phyloP scores from a whole-genome alignment of 176 grass and related monocot species.

The Stipa capillata region DNA sequence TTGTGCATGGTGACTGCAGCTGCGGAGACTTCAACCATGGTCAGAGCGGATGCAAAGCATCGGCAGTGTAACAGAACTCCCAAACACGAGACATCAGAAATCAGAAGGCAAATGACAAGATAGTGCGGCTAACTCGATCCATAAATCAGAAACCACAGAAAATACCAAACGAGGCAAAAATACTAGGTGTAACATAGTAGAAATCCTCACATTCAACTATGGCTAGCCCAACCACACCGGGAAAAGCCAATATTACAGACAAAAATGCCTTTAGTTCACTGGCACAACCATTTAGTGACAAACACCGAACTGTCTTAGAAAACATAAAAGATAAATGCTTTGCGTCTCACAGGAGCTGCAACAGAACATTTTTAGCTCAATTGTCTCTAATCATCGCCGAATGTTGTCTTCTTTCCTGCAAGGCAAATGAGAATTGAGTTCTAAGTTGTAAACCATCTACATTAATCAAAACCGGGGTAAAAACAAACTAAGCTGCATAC shows the following conservation, averaged over 20 bases:
- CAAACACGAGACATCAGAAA: no score
- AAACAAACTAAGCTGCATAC: background rate
- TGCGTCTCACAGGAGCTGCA: background rate
- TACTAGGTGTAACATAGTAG: background rate
- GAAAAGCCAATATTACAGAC: background rate
- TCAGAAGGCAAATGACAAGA: no score
- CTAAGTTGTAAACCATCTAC: background rate
- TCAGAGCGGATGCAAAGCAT: no score
- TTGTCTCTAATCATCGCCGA: constrained; percentile 32
- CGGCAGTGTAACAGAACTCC: no score
- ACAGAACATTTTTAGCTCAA: background rate
- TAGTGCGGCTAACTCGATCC: background rate
- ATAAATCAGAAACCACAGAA: background rate
- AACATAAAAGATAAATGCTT: background rate
- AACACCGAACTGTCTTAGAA: background rate
- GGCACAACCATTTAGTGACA: background rate
- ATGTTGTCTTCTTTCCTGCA: constrained; percentile 76
- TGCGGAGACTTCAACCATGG: no score
- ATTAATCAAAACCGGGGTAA: background rate
- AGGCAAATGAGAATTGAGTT: background rate
- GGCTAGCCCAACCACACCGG: background rate
- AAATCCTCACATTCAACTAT: background rate
- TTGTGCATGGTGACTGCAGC: no score
- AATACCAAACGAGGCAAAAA: background rate
- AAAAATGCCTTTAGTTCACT: background rate